Evolutionary conservation across 169 alveolate species (phyloP).

Genomic region (Plasmodium cynomolgi): DNA sequence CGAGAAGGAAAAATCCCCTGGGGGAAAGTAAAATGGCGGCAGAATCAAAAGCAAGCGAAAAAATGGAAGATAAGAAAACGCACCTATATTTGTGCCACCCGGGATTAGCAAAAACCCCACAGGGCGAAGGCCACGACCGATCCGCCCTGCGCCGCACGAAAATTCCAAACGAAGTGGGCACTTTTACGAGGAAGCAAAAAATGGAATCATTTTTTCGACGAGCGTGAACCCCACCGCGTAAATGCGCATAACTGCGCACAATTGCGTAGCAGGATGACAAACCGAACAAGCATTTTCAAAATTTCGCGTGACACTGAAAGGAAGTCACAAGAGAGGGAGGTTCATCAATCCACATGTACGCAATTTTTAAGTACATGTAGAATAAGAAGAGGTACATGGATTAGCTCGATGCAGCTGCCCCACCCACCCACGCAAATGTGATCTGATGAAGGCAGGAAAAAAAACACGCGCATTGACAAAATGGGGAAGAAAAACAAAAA

Average conservation of each 20-base stretch:
- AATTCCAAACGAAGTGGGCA: background rate
- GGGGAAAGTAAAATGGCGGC: background rate
- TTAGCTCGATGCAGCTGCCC: background rate
- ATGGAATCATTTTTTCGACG: background rate
- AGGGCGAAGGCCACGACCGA: background rate
- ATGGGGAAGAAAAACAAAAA: slow-evolving; percentile 72
- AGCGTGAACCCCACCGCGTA: background rate
- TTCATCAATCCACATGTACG: background rate
- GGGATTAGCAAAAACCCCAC: background rate
- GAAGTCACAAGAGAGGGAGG: background rate
- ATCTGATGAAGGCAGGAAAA: background rate
- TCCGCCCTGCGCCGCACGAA: background rate
- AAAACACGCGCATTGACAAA: background rate
- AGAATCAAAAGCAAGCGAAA: background rate
- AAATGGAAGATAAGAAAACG: background rate
- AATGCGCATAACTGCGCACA: background rate
- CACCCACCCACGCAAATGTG: background rate
- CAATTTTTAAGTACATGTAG: background rate
- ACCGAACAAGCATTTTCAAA: background rate
- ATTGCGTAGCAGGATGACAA: background rate
- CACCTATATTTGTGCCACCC: background rate
- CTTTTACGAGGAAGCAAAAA: background rate
- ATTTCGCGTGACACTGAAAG: background rate
- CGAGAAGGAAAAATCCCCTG: background rate
- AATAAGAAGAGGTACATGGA: background rate